Base-by-base conservation (phyloP, 2,329 filamentous ascomycete species). In the Fonsecaea nubica region DNA sequence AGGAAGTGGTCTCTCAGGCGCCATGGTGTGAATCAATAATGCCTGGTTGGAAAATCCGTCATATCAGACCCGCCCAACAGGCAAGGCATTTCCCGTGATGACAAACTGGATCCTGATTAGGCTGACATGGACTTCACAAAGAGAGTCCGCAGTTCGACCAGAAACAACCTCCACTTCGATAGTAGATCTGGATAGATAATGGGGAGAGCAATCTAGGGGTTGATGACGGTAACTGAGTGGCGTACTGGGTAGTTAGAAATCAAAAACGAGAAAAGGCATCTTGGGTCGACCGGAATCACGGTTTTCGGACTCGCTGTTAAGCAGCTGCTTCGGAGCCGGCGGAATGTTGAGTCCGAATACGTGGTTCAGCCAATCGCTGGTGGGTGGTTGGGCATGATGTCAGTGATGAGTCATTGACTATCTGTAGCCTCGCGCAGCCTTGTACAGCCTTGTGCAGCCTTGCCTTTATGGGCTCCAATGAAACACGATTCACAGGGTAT, bases 1-100 rank as follows among this genome's bases (percentile, higher is more conserved):
- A 5, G 65, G 62, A 32, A 68, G 58, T 40, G 58, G 58, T 38
- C 18, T 54, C 10, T 61, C 42, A 35, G 48, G 45, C 48, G 58
- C 45, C 58, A 61, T 61, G 45, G 5, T 50, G 45, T 50, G 5
- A 6, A 50, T 50, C n/a, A 7, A 18, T 50, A 7, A 9, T 50
- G 45, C 45, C 45, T 50, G 45, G n/a, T 50, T 13, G 10, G 21
- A 8, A 10, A 25, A 25, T 7, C 40, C 45, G 45, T 50, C 45
- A 50, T 50, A 50, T 10, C 8, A 25, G 45, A 50, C 45, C 45
- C 18, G 45, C 45, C 21, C 21, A 50, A 9, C 7, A 25, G 25
- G 18, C 15, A 25, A 50, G 18, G 21, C 45, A 25, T 25, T 5
- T 13, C 45, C 45, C 45, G 18, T 30, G 45, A 50, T 50, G 18